Evolutionary conservation across 164 flowering plant genomes (phyloP).

Genomic region (Malania oleifera): DNA sequence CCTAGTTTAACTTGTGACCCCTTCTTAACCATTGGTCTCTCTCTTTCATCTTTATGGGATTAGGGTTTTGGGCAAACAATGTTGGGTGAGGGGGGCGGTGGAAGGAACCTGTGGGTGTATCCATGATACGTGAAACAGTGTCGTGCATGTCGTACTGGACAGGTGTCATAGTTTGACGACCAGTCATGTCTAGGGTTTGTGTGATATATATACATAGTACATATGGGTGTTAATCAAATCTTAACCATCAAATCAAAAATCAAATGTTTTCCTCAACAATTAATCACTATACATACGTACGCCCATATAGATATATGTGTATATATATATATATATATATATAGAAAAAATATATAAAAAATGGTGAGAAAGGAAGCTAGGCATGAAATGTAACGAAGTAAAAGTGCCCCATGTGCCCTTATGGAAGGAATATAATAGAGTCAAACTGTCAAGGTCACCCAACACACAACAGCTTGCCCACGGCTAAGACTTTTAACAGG

Average conservation of each 20-base stretch:
- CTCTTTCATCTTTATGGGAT: neutral
- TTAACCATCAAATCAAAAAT: constrained; percentile 33
- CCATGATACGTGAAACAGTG: neutral
- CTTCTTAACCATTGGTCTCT: constrained; percentile 28
- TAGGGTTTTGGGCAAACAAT: neutral
- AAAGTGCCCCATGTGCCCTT: neutral
- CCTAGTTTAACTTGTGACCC: too few relatives aligned
- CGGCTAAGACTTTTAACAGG: too few relatives aligned
- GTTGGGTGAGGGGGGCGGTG: too few relatives aligned
- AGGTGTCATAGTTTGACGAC: neutral
- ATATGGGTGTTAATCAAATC: constrained; percentile 15
- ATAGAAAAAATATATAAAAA: too few relatives aligned
- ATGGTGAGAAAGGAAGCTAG: too few relatives aligned
- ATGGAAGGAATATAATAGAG: neutral
- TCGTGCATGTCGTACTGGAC: neutral
- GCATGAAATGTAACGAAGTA: too few relatives aligned
- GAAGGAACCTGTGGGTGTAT: neutral
- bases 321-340: too few relatives aligned
- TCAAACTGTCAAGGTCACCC: neutral
- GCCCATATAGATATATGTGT: too few relatives aligned
- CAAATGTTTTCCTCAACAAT: neutral
- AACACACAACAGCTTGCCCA: too few relatives aligned
- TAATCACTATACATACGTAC: too few relatives aligned
- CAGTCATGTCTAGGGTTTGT: constrained; percentile 20
- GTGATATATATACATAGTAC: constrained; percentile 6